Evolutionary conservation across 1,139 yeast species (phyloP), one percentile per base, ranked within the genome.

Genomic region (Martiniozyma asiatica): DNA sequence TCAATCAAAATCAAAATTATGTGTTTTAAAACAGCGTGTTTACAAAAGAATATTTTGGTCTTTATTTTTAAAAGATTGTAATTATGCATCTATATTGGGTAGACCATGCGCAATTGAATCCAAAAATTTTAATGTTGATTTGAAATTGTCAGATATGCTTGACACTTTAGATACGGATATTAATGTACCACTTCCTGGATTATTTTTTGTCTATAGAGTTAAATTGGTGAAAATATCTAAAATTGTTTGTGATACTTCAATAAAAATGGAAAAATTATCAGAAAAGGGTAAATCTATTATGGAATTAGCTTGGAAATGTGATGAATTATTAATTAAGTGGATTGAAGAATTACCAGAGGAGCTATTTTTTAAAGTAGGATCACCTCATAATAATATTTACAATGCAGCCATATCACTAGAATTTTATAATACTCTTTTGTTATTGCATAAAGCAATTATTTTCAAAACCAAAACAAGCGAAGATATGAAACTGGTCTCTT

Each of bases 31-130:
- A 34, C 70, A 73, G 47, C 67, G 69, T 37, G 51, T 73, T 26
- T 73, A 80, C 70, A 65, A 77, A 41, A 59, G 84, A 29, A 65
- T 78, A 13, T 80, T 87, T 87, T 80, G 93, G 93, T 63, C 40
- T 5, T 18, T 47, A 5, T 41, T 43, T 29, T 21, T 34, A 5
- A 33, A 34, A 20, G 53, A 48, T 33, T 37, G 44, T n/a, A 31
- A 31, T 13, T 35, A 29, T 14, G 40, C 49, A 3, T 40, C 41
- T 27, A 28, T 84, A 0, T 69, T 77, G 52, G 92, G 92, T 11
- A 59, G 93, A 37, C 92, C 94, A 0, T 62, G 71, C 10, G 74
- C 77, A 84, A 56, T 80, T 16, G 63, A 71, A 1, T 51, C 63
- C 15, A 78, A 71, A 1, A 93, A 81, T 51, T 70, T 80, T 36